Base-by-base conservation (phyloP, 225 moss, liverwort and hornwort genomes). In the Polytrichum formosum region DNA sequence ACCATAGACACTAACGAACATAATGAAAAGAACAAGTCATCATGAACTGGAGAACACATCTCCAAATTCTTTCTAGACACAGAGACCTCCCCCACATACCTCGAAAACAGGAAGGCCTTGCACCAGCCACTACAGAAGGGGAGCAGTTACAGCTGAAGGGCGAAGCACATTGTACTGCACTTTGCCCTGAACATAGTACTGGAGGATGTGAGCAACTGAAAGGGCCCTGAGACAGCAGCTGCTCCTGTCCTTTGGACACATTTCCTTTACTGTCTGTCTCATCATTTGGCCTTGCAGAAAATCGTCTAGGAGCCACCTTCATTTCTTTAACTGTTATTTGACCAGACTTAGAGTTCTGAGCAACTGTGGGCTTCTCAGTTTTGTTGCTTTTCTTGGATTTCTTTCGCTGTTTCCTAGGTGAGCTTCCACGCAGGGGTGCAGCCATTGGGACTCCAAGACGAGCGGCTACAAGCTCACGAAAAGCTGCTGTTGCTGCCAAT, bases 391-490 rank as follows among this genome's bases (percentile, higher is more conserved):
- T 80, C 16, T 69, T 77, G 4, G 9, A 0, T n/a, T 74, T 56
- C n/a, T 54, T 80, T 1, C 0, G 19, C 20, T 72, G 56, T 5
- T 72, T 77, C 5, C 37, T 84, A 0, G 63, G 53, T 31, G 72
- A 68, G 4, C 10, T 0, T 18, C 0, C 20, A 25, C 10, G 58
- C 19, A 58, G 67, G 0, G 46, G 18, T 28, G 22, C 18, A 21
- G 66, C 17, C 56, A 77, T 63, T 0, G 31, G 8, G 1, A 80
- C 68, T 67, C 79, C 76, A 61, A 84, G 68, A 58, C 63, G 62
- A 4, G 21, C 54, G 22, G 54, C 72, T 1, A 80, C 53, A 72
- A 80, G 80, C 53, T 84, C 77, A 27, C 72, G 33, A 75, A 84
- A 72, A 20, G 80, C 72, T 9, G 63, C 30, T 5, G 25, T 80